Evolutionary conservation across 176 grass and related monocot species (phyloP), one percentile per base, ranked within the genome.

Genomic region (Thalia dealbata): DNA sequence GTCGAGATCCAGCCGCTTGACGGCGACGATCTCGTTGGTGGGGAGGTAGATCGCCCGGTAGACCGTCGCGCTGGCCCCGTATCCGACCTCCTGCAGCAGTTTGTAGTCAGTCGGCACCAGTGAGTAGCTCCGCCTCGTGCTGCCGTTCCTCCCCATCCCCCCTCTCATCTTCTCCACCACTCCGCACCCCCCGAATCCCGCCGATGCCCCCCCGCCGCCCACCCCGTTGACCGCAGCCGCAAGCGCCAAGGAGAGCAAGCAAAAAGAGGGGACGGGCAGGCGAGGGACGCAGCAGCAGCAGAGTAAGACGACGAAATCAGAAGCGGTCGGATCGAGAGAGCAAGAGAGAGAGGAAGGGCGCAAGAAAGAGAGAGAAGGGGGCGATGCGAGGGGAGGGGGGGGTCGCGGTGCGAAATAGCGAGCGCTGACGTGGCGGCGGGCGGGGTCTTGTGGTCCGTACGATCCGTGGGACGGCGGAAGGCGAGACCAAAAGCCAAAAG

Each of bases 1-100:
- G 80, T 99, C 95, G 81, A 99, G 95, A 99, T 99, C 95, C 77
- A 99, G 81, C 85, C 90, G 84, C 87, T 99, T 99, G 83, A 99
- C 87, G 11, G 95, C 95, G 45, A 99, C 85, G 14, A 88, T 64
- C 65, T 83, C 81, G 76, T 80, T 91, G 67, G 74, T 69, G 6
- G 90, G 95, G 61, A 91, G 12, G 83, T 91, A 85, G 83, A 86
- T 67, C 79, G 90, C 95, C 76, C 81, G 88, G 87, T 85, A 93
- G 15, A 99, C 95, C 50, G 86, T 85, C 65, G 95, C 95, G 79
- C 91, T 91, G 55, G 95, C 95, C 7, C 95, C 95, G 73, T 99
- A 88, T 2, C 95, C 95, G 11, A 99, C 90, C 75, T 93, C 90
- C 83, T 93, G 85, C 27, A 93, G 73, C 0, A 93, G 79, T 61